Base-by-base conservation (phyloP, 208 protist genomes). In the Vickermania spadyakhi region DNA sequence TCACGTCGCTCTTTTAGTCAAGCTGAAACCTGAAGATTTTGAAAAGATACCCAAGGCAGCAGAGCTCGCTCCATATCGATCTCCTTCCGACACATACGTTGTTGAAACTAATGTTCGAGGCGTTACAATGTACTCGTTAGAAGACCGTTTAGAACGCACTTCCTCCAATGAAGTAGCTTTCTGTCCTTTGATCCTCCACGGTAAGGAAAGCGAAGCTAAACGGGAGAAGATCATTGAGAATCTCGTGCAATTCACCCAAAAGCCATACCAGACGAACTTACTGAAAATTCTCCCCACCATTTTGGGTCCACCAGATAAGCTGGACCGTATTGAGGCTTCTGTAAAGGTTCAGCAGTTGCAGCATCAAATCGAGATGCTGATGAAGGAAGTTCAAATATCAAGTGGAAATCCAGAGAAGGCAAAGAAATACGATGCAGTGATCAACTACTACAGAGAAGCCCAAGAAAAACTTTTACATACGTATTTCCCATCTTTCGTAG, bases 231-330 rank as follows among this genome's bases (percentile, higher is more conserved):
- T 54, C 27, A 28, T n/a, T 2, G 14, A 1, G 52, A 70, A 25
- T 31, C 22, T 63, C 31, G 68, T 52, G 3, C 18, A 21, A 52
- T 59, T 30, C 41, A 30, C 25, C 73, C 18, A 5, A 36, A 74
- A 42, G 25, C 81, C 81, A 2, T 94, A 94, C 58, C 66, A 85
- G 31, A 63, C 36, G 21, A 52, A 79, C 45, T 4, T 88, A 4
- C 0, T 36, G 26, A 58, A 62, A 25, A 73, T 91, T 60, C 0
- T 81, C 0, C 79, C 83, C 21, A 81, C 74, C 21, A 53, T 89
- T 29, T 72, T 86, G 50, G 81, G 66, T 41, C 69, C 86, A 13
- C 86, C 86, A n/a, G 86, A 94, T 66, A 94, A 94, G 68, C 81
- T 91, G 70, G 86, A 94, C 62, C 73, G 86, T 52, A 67, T 89